Evolutionary conservation across 495 filamentous ascomycete species (phyloP), one percentile per base, ranked within the genome.

Genomic region (Venustampulla echinocandica): DNA sequence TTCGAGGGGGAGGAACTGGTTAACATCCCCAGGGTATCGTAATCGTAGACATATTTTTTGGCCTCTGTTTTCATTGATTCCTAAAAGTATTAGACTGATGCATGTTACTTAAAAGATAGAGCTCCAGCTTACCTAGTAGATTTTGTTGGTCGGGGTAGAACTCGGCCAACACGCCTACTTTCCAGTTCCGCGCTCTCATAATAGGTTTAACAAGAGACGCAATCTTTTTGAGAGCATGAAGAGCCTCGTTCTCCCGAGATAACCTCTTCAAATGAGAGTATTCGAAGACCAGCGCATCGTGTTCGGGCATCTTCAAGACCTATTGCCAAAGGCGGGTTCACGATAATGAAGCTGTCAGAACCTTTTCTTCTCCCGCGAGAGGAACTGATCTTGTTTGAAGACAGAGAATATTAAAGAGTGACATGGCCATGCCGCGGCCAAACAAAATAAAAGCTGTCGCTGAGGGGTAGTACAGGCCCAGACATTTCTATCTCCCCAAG

Each of bases 121-220:
- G 15, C 20, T 6, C 5, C 4, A 33, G 33, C 65, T 25, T 67
- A 69, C 87, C 90, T 28, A 94, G 67, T 0, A 96, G 74, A 44
- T 85, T 87, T 5, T 65, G 61, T 53, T 93, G 70, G 1, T 73
- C 67, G 0, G 90, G 92, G 49, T 82, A 85, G 63, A 98, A 93
- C 61, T 97, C 92, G 20, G 77, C 77, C 13, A 98, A 76, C 32
- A 81, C 77, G 5, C 77, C 76, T 17, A 98, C 86, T 50, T 65
- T 81, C 86, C 89, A 98, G 19, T 70, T 70, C 34, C 87, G 74
- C 41, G 85, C 85, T 50, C 86, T 71, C 90, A 97, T 97, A 44
- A 98, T 85, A 11, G 92, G 92, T 62, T 95, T 98, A 34, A 97
- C 90, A 11, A 95, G 62, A 10, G 87, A 92, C 14, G 89, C 87